Base-by-base conservation (phyloP, 768 basidiomycete genomes). In the Strobilomyces confusus region DNA sequence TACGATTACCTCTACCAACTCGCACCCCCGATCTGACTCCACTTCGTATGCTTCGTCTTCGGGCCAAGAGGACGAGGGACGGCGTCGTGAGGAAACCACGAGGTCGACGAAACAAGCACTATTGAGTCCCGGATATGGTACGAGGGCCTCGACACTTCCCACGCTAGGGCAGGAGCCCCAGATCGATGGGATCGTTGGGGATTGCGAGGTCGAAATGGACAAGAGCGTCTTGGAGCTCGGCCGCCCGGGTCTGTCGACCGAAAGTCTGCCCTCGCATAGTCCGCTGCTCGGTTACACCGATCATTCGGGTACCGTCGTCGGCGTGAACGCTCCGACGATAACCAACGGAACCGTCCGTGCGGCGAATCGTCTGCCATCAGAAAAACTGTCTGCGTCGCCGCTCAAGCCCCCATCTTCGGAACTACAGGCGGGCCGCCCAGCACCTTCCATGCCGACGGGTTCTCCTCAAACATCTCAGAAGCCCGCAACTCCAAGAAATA, bases 191-290 rank as follows among this genome's bases (percentile, higher is more conserved):
- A 29, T 20, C 7, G 5, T 40, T 9, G 56, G 53, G 13, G 53
- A 44, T 4, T 44, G 32, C 20, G 58, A 45, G 20, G 32, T 46
- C 36, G 60, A 87, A 63, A 80, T 85, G 78, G 87, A 91, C 63
- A 83, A 82, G 8, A 87, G 86, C 15, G 92, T 94, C 34, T 72
- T 87, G 59, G 75, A 74, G 17, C 85, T 93, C 69, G 87, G 83
- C 22, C 80, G 92, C 44, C 89, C 92, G 15, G 84, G 79, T 12
- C 77, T 80, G 48, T 88, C 86, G 13, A 92, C 91, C 8, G 89
- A 90, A 73, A 82, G 81, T 55, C 73, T 89, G 11, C 79, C 79
- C 12, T 43, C 41, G 26, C 44, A 54, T 20, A 48, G 51, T 17
- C 57, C 48, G n/a, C 36, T 40, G 20, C 44, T 12, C 30, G 54